phyloP scores from a whole-genome alignment of 306 rosid species.

The Rubus parviflorus region DNA sequence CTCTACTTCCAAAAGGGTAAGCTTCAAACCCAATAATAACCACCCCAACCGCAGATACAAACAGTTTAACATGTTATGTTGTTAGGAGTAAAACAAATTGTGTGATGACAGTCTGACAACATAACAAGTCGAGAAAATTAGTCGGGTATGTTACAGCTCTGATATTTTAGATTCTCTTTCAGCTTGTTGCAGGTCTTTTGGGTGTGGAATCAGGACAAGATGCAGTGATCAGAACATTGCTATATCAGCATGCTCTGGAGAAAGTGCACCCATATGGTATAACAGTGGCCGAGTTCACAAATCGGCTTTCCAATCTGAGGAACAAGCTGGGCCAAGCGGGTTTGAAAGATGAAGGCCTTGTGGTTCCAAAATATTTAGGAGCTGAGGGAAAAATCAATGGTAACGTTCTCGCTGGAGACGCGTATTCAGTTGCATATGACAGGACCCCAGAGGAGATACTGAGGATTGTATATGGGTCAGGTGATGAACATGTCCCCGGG shows the following conservation, averaged over 20 bases:
- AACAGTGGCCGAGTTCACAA: slow-evolving; percentile 62
- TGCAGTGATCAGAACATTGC: slow-evolving; percentile 59
- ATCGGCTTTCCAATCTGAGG: slow-evolving; percentile 55
- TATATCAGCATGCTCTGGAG: slow-evolving; percentile 31
- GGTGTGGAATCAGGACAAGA: slow-evolving; percentile 81
- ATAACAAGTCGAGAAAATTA: background rate
- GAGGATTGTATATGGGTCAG: slow-evolving; percentile 64
- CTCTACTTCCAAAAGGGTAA: slow-evolving; percentile 44
- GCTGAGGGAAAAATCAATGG: slow-evolving; percentile 51
- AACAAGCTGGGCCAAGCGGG: slow-evolving; percentile 54
- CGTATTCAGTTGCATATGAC: slow-evolving; percentile 45
- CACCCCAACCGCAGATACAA: too few species aligned
- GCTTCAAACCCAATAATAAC: slow-evolving; percentile 3
- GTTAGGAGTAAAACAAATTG: background rate
- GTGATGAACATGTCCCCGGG: slow-evolving; percentile 61
- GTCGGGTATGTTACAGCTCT: background rate
- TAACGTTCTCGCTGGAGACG: slow-evolving; percentile 59
- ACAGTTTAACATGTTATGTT: background rate
- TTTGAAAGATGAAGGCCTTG: slow-evolving; percentile 74
- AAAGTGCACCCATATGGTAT: slow-evolving; percentile 48
- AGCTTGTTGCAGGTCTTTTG: slow-evolving; percentile 79
- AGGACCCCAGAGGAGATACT: slow-evolving; percentile 69
- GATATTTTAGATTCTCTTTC: background rate
- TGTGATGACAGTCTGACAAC: background rate
- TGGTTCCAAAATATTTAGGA: slow-evolving; percentile 34